phyloP scores from a whole-genome alignment of 2,329 filamentous ascomycete species.

The Fusarium sp. region DNA sequence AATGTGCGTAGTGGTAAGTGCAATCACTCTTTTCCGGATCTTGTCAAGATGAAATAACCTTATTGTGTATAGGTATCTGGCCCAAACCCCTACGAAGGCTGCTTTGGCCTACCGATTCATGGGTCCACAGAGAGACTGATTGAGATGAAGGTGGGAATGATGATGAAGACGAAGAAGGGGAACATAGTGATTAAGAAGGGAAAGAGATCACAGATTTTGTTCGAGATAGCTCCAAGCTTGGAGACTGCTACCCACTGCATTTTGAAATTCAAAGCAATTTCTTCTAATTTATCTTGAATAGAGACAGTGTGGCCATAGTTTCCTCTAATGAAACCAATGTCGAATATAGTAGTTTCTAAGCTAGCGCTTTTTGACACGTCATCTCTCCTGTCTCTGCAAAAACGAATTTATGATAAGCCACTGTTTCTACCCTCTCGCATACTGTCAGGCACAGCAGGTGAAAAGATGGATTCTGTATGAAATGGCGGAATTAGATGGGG shows the following conservation, averaged over 20 bases:
- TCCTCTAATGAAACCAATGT: fast-evolving
- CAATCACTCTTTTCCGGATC: too few relatives aligned
- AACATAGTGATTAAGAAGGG: neutral
- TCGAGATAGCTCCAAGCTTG: fast-evolving
- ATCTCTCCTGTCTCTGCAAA: neutral
- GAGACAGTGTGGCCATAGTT: neutral
- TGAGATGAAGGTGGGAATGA: too few relatives aligned
- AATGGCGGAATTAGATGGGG: too few relatives aligned
- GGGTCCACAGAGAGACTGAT: too few relatives aligned
- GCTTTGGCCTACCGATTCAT: neutral
- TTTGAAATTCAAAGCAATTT: neutral
- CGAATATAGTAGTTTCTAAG: neutral
- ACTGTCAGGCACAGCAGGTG: neutral
- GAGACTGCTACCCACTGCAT: neutral
- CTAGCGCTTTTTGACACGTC: neutral
- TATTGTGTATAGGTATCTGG: neutral
- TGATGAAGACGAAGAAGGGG: neutral
- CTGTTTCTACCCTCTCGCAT: neutral
- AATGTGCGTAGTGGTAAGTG: neutral
- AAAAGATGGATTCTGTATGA: neutral
- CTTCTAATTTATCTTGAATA: neutral
- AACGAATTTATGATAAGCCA: neutral
- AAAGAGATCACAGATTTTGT: neutral
- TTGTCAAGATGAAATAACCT: neutral
- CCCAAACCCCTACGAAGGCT: neutral